phyloP scores from a whole-genome alignment of 352 stramenopile species.

The Globisporangium takayamanum region DNA sequence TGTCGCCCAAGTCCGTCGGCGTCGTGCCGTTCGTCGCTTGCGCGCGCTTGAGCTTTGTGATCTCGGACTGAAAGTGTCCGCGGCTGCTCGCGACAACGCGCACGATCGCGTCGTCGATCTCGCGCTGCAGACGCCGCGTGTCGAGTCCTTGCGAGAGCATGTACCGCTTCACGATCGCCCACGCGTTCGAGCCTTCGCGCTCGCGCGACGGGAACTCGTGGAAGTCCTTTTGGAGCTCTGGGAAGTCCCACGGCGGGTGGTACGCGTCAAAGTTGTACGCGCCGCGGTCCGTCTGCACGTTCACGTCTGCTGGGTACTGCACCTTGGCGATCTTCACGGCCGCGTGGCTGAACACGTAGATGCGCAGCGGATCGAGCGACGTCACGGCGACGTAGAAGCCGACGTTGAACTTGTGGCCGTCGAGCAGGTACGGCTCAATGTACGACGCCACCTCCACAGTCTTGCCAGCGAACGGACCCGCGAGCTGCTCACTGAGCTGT shows the following conservation, averaged over 20 bases:
- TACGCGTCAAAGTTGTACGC: constrained; percentile 71
- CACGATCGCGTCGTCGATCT: constrained; percentile 61
- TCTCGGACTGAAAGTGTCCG: constrained; percentile 36
- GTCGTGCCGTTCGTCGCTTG: constrained; percentile 11
- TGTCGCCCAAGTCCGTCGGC: constrained; percentile 38
- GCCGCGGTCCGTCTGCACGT: constrained; percentile 27
- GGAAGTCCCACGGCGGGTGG: constrained; percentile 66
- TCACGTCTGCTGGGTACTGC: constrained; percentile 42
- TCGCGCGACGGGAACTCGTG: constrained; percentile 50
- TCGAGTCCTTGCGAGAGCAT: constrained; percentile 55
- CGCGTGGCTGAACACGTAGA: constrained; percentile 80
- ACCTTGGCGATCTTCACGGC: constrained; percentile 66
- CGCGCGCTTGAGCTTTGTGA: constrained; percentile 39
- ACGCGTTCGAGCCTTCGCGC: constrained; percentile 55
- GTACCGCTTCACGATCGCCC: constrained; percentile 58
- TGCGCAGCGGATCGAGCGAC: constrained; percentile 72
- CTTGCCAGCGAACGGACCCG: constrained; percentile 42
- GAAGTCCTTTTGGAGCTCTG: constrained; percentile 52
- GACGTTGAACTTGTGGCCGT: constrained; percentile 85
- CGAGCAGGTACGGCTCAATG: constrained; percentile 78
- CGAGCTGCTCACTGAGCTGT: constrained; percentile 40
- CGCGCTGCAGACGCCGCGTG: constrained; percentile 47
- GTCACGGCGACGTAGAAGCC: constrained; percentile 85
- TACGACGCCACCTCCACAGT: constrained; percentile 64
- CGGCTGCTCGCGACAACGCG: constrained; percentile 57